A percentile compares a stretch with the other conserved stretches of the same genome.
Evolutionary conservation across 1,284 basidiomycete genomes (phyloP).

Genomic region (Cerioporus squamosus): DNA sequence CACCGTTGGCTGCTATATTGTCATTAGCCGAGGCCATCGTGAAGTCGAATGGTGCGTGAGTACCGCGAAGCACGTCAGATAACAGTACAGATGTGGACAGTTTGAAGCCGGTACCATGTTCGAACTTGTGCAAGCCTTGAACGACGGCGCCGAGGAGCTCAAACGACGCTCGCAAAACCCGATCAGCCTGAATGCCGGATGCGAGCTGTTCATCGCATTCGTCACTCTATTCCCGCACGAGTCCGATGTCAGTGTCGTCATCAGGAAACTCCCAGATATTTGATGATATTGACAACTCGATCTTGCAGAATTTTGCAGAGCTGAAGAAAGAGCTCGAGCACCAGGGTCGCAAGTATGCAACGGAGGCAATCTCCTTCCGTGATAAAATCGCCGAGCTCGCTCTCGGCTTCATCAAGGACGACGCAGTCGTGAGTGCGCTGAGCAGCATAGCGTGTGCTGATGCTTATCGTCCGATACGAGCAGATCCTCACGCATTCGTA

Average conservation of each 20-base stretch:
- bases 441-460: slow-evolving; percentile 2
- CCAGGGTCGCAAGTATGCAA: slow-evolving; percentile 78
- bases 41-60: slow-evolving; percentile 65
- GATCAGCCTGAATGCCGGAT: slow-evolving; percentile 88
- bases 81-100: slow-evolving; percentile 22
- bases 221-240: slow-evolving; percentile 87
- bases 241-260: slow-evolving; percentile 59
- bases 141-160: slow-evolving; percentile 73
- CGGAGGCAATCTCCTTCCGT: slow-evolving; percentile 84
- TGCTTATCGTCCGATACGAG: slow-evolving; percentile 22
- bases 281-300: slow-evolving; percentile 16
- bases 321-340: slow-evolving; percentile 82
- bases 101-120: slow-evolving; percentile 82
- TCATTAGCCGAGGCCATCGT: slow-evolving; percentile 80
- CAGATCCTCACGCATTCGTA: slow-evolving; percentile 96
- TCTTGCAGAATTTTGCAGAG: slow-evolving; percentile 73
- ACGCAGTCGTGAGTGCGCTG: slow-evolving; percentile 69
- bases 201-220: slow-evolving; percentile 88
- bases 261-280: slow-evolving; percentile 1
- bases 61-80: slow-evolving; percentile 8
- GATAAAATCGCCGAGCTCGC: slow-evolving; percentile 91
- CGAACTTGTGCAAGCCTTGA: slow-evolving; percentile 84
- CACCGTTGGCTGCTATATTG: slow-evolving; percentile 88
- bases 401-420: slow-evolving; percentile 92
- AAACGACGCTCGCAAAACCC: slow-evolving; percentile 73